Evolutionary conservation across 768 basidiomycete species (phyloP).

Genomic region (Suillus subaureus): DNA sequence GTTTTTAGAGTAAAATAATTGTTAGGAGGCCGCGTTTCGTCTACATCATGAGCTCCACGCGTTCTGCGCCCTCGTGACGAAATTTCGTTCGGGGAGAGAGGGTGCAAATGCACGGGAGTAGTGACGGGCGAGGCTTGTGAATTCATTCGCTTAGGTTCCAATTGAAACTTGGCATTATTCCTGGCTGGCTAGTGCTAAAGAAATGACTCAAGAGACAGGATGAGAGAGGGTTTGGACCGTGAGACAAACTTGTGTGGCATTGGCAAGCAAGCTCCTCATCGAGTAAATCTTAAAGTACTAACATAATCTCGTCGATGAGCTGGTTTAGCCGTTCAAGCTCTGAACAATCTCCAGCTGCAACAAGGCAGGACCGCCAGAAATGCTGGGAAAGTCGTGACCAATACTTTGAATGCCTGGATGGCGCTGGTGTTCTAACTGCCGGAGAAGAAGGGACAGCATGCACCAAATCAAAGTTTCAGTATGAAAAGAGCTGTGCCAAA

Average conservation of each 20-base stretch:
- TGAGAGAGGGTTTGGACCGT: conserved; percentile 3
- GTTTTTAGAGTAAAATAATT: conserved; percentile 68
- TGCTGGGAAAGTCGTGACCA: conserved; percentile 88
- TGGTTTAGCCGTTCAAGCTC: conserved; percentile 41
- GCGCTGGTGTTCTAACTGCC: conserved; percentile 64
- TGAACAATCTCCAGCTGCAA: conserved; percentile 44
- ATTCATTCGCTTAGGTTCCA: conserved; percentile 23
- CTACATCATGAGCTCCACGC: conserved; percentile 40
- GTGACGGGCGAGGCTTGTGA: conserved; percentile 32
- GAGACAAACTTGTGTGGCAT: conserved; percentile 6
- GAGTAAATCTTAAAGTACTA: not conserved
- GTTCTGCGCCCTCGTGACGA: conserved; percentile 49
- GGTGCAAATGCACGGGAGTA: conserved; percentile 72
- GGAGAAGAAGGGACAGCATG: conserved; percentile 74
- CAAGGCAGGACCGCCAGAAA: conserved; percentile 67
- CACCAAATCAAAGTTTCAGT: conserved; percentile 52
- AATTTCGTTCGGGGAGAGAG: conserved; percentile 61
- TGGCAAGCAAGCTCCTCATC: not conserved
- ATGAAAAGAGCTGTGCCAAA: conserved; percentile 77
- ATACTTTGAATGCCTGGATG: conserved; percentile 86
- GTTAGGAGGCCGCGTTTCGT: conserved; percentile 36
- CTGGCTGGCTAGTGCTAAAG: conserved; percentile 1
- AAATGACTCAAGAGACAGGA: not conserved
- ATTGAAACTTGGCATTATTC: conserved; percentile 16
- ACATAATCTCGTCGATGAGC: conserved; percentile 21